Conservation (phyloP, 1,139 yeast species). For the Taphrina populina region DNA sequence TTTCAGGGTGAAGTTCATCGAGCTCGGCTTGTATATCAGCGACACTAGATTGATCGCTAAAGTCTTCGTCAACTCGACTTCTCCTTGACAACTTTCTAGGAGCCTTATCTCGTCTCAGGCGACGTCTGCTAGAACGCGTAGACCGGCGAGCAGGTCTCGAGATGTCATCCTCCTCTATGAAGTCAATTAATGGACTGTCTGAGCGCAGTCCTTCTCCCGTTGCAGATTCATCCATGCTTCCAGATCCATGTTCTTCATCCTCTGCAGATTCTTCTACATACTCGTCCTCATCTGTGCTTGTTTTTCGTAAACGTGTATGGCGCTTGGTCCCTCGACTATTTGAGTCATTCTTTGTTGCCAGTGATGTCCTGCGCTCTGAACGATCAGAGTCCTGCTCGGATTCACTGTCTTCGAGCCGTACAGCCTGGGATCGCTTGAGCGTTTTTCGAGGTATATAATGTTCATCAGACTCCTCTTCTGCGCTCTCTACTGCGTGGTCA, state of each 20-base stretch:
- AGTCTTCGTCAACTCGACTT: conserved; percentile 1
- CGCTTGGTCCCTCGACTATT: no score
- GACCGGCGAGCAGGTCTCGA: not conserved
- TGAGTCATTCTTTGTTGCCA: no score
- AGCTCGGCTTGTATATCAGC: conserved; percentile 12
- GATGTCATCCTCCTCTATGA: conserved; percentile 10
- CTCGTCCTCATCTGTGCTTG: conserved; percentile 13
- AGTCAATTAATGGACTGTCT: no score
- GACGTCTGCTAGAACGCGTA: not conserved
- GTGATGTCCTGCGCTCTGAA: no score
- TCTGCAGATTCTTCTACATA: conserved; percentile 2
- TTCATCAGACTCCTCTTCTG: conserved; percentile 3
- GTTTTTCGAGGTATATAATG: not conserved
- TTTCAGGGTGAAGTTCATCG: conserved; percentile 5
- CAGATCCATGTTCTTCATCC: conserved; percentile 1
- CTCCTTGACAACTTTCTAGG: no score
- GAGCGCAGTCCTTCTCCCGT: not conserved
- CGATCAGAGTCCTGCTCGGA: no score
- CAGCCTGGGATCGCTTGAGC: not conserved
- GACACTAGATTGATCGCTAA: not conserved
- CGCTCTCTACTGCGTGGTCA: no score
- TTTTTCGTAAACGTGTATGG: no score
- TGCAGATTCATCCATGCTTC: not conserved
- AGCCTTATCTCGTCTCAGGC: not conserved
- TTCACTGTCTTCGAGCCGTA: not conserved